Base-by-base conservation (phyloP, 2,329 filamentous ascomycete species). In the Cordyceps pruinosa region DNA sequence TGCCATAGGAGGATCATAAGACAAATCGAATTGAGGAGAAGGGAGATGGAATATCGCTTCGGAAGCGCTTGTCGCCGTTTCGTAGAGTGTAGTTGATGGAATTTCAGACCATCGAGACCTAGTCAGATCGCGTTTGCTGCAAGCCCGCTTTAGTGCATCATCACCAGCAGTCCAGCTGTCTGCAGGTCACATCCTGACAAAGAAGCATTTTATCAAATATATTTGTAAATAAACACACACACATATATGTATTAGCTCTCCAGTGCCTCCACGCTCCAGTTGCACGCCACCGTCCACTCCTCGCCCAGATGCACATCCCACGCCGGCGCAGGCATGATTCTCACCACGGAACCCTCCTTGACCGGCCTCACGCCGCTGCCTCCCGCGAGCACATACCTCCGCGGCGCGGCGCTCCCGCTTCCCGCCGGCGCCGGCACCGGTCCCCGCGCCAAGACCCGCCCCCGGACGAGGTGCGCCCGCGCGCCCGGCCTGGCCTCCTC, bases 281-380 rank as follows among this genome's bases (percentile, higher is more conserved):
- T 68, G 23, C 73, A 75, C 2, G 66, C 70, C 3, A 75, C 72
- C 17, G 68, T 68, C 73, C 72, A 75, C 21, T 67, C 58, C 1
- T 64, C 70, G 7, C 68, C 66, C 30, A 75, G 56, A 34, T 66
- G 61, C 28, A 74, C 64, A 35, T 75, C 70, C 73, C 73, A 75
- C 13, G 68, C 65, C 17, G 72, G 72, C 59, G 68, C 66, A 35
- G 68, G 67, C n/a, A 74, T 37, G 19, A 56, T 57, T 15, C 66
- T 49, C 12, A 75, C 63, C 45, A 67, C 62, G 26, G 49, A 66
- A 68, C 1, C 72, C 72, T 8, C 63, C 54, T 6, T 42, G 44
- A 12, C 73, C 62, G 5, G 54, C 60, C 3, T 63, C 69, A 39
- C 65, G 65, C 72, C 73, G 57, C 71, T 70, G 25, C 30, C 46